Evolutionary conservation across 2,329 filamentous ascomycete genomes (phyloP), one percentile per base, ranked within the genome.

Genomic region (Hirsutella rhossiliensis): DNA sequence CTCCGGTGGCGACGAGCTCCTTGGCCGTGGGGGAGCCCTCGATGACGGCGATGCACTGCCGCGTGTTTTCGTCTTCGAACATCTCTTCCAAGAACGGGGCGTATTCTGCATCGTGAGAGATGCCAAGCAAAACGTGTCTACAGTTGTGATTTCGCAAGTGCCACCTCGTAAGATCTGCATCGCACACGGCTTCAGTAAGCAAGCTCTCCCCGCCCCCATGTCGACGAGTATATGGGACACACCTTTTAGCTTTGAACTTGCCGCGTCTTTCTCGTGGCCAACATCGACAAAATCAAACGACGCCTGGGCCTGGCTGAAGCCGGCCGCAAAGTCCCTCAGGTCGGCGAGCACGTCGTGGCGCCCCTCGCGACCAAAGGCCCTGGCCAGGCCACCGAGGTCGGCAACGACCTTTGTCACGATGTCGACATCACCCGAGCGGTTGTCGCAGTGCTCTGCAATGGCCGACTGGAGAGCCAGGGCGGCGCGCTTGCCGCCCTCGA

Each of bases 201-300:
- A 23, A 4, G 23, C 4, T 23, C 23, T 7, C 7, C 7, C 23
- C 7, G 23, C 7, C 23, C 23, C 23, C 23, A 7, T 23, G 23
- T 7, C 23, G 23, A 7, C 23, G 9, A 11, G 11, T 12, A 8
- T 13, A 15, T 11, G 11, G 13, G 23, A 30, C 60, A 41, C 58
- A 77, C 76, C 76, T 67, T 69, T 72, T 50, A 82, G 73, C 57
- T 82, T 82, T 40, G 68, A 69, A 54, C 78, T 74, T 8, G 73
- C 71, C 41, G 72, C 65, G 52, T 80, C 75, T 55, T 78, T 78
- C 38, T 71, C 71, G 50, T 69, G 61, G 30, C 78, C 77, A 43
- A 82, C 70, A 53, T 82, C 77, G 45, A 81, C 64, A 62, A 80
- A 82, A 57, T 82, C 76, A 62, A 81, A 80, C 11, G 69, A 71